Base-by-base conservation (phyloP, 495 filamentous ascomycete species). In the Coniosporium apollinis region DNA sequence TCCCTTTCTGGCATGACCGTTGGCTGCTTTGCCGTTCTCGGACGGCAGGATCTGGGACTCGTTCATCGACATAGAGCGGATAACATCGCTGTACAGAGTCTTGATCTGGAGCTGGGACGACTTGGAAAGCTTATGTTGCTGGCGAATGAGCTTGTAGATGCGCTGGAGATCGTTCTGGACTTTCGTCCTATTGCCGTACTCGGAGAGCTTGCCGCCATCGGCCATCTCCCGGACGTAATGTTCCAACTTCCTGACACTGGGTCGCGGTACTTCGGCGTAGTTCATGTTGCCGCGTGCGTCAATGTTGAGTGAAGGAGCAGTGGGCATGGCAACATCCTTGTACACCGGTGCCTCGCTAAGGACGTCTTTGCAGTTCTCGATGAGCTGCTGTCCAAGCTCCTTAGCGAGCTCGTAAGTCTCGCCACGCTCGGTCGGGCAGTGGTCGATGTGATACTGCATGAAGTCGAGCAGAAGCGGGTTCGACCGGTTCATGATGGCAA, bases 361-460 rank as follows among this genome's bases (percentile, higher is more conserved):
- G 21, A 89, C 85, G 18, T 96, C 89, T 49, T 79, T 86, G 66
- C 89, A 96, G 58, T 99, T 96, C 49, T 93, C 83, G 46, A 96
- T 94, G 36, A 99, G 73, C 56, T 89, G 81, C 47, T 84, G 69
- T 18, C 83, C 87, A n/a, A 99, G 74, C 57, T 86, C 73, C 66
- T 99, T 92, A 35, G 91, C 89, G 13, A 99, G 73, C 57, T 87
- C 64, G 62, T 99, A 99, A 10, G 91, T 99, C 57, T 99, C 89
- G 33, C 89, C 89, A 11, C 85, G 76, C 44, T 96, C 85, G 1
- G 89, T 85, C 4, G 89, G 89, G 62, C 89, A 96, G 62, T 94
- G 85, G 50, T 99, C 91, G 55, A 99, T 96, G 64, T 99, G 89
- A 46, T 99, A 94, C 47, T 96, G 91, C 89, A 99, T 99, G 60